phyloP scores from a whole-genome alignment of 371 early-diverging fungal species.

The Apophysomyces sp. region DNA sequence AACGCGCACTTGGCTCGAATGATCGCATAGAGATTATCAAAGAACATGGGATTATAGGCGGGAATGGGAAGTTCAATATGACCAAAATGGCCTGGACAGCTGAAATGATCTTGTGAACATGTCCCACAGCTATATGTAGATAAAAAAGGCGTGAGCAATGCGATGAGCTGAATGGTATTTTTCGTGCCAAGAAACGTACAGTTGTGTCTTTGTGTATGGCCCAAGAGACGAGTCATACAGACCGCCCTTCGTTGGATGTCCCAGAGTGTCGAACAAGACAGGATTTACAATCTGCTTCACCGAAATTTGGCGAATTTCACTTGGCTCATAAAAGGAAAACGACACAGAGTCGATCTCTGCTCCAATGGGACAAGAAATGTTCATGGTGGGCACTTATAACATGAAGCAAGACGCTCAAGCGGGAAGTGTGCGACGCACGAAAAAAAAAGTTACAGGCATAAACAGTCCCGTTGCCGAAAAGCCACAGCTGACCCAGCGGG shows the following conservation, averaged over 20 bases:
- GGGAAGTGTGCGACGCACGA: neutral
- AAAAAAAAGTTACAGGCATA: neutral
- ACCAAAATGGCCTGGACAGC: slow-evolving; percentile 99
- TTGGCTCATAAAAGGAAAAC: slow-evolving; percentile 89
- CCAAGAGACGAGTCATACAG: slow-evolving; percentile 98
- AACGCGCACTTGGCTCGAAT: slow-evolving; percentile 88
- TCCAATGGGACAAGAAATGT: slow-evolving; percentile 68
- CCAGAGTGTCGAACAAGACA: slow-evolving; percentile 87
- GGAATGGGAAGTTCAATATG: slow-evolving; percentile 98
- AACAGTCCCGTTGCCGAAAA: neutral
- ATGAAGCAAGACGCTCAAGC: slow-evolving; percentile 1
- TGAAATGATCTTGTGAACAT: slow-evolving; percentile 78
- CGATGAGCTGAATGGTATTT: neutral
- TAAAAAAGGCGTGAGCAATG: neutral
- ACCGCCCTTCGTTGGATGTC: slow-evolving; percentile 92
- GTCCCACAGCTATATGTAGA: slow-evolving; percentile 83
- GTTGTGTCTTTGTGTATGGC: slow-evolving; percentile 76
- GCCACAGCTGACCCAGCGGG: neutral
- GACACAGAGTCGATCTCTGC: slow-evolving; percentile 70
- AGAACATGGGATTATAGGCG: slow-evolving; percentile 96
- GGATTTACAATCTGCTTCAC: slow-evolving; percentile 94
- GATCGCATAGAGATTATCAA: slow-evolving; percentile 82
- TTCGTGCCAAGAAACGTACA: slow-evolving; percentile 47
- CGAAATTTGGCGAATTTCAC: slow-evolving; percentile 94
- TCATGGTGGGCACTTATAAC: slow-evolving; percentile 43